A percentile compares a stretch with the other conserved stretches of the same genome.
phyloP scores from a whole-genome alignment of 257 asterid genomes.

The Scutellaria baicalensis region DNA sequence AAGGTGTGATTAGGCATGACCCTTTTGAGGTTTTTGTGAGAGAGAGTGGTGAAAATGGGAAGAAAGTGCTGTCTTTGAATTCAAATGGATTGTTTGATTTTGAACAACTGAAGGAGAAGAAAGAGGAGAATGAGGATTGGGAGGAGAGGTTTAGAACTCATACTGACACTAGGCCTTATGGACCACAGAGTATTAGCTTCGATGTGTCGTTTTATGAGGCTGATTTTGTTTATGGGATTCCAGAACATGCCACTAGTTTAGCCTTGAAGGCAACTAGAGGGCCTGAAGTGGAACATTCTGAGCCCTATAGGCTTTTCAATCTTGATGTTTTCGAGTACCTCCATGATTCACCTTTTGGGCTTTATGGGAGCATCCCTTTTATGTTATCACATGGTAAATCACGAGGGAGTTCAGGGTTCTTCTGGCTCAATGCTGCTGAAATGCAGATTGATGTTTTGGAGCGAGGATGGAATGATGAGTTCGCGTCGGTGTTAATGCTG shows the following conservation, averaged over 20 bases:
- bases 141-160: constrained; percentile 84
- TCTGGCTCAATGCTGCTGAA: constrained; percentile 98
- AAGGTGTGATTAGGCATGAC: constrained; percentile 79
- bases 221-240: constrained; percentile 91
- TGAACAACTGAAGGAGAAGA: constrained; percentile 69
- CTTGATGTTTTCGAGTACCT: constrained; percentile 90
- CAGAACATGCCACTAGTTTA: constrained; percentile 92
- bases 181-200: constrained; percentile 91
- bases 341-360: constrained; percentile 89
- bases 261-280: constrained; percentile 87
- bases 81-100: constrained; percentile 90
- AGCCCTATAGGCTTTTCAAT: constrained; percentile 88
- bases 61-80: constrained; percentile 72
- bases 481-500: constrained; percentile 41
- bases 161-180: constrained; percentile 76
- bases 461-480: constrained; percentile 66
- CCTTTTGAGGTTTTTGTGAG: constrained; percentile 92
- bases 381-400: constrained; percentile 86
- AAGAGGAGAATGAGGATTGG: constrained; percentile 81
- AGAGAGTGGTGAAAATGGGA: constrained; percentile 58
- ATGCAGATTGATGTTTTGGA: constrained; percentile 98
- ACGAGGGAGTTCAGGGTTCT: constrained; percentile 87
- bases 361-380: constrained; percentile 85
- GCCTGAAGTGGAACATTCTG: constrained; percentile 80
- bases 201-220: constrained; percentile 94